Base-by-base conservation (phyloP, 805 yeast species). In the Hanseniaspora thailandica region DNA sequence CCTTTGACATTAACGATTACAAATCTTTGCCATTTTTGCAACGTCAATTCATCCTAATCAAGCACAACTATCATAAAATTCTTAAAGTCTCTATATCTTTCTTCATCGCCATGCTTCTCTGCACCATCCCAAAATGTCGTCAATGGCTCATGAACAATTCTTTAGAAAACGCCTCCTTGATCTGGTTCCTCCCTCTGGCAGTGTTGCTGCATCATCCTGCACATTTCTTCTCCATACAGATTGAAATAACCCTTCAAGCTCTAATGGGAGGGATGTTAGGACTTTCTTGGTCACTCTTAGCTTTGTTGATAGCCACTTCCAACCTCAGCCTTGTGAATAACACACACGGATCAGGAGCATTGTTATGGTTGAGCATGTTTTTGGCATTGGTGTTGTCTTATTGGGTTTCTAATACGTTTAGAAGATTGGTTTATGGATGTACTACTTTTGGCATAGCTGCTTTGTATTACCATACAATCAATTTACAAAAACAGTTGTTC, bases 181-280 rank as follows among this genome's bases (percentile, higher is more conserved):
- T 74, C 31, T 69, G 66, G 47, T 71, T 75, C 43, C 56, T 73
- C 23, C 76, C 76, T 1, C 48, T 75, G 1, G 71, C 76, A 0
- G 66, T 67, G 0, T 34, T 76, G 4, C 58, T 75, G 10, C 74
- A 72, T 50, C 80, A 76, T 59, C 77, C 79, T 0, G 74, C 69
- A 1, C 70, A 76, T 52, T 64, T 70, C 4, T 48, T 72, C 6
- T 78, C 79, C 10, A 66, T 73, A 1, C 80, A 76, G 59, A 13
- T 73, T 3, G 79, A 75, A 58, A 69, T 75, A 53, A 68, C 76
- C 0, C 1, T 70, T 3, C 62, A 62, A 13, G 70, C 78, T 0
- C 59, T 71, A 2, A 0, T 68, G 0, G 79, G 79, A 1, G 61
- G 65, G 1, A 64, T 67, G 0, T 50, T 73, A 4, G 78, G 74